Evolutionary conservation across 2,329 filamentous ascomycete genomes (phyloP), one percentile per base, ranked within the genome.

Genomic region (Cladorrhinum sp.): DNA sequence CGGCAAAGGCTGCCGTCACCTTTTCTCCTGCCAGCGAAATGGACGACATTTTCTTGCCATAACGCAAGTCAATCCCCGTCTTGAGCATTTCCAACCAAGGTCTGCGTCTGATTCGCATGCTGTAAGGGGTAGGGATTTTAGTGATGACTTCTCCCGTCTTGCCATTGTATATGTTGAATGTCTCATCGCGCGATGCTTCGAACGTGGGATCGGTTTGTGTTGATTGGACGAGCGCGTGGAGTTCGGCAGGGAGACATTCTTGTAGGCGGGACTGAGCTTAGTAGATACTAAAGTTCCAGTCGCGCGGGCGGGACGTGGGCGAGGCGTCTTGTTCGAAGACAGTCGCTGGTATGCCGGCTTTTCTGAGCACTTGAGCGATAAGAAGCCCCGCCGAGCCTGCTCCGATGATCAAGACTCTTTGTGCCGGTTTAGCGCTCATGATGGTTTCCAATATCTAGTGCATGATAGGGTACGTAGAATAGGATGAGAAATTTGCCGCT

Each of bases 251-350:
- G 9, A 73, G 60, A 54, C 69, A 71, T n/a, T 71, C 68, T 29
- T 66, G 62, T 3, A 73, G 69, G 16, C 67, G 65, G 16, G 67
- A 69, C 59, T 72, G 69, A 3, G 70, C 69, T 70, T 71, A 73
- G 62, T 73, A 73, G 36, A 73, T 68, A 23, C 70, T 71, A 53
- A 71, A 71, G 54, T 68, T 69, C 71, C 71, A 73, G 59, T 73
- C 71, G 45, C 71, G 63, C 6, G 67, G 67, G 13, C 71, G 67
- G 20, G 66, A 58, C 16, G 64, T 61, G 18, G 68, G 61, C 10
- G 54, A 64, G n/a, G 59, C 56, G 60, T 71, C 71, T 58, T 72
- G 68, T 56, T 73, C 71, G 53, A 72, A 73, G 13, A 72, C 66
- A n/a, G 65, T 68, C 22, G 64, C 70, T 6, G 60, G n/a, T 29